phyloP scores from a whole-genome alignment of 1,284 basidiomycete genomes.

The Irpex rosettiformis region DNA sequence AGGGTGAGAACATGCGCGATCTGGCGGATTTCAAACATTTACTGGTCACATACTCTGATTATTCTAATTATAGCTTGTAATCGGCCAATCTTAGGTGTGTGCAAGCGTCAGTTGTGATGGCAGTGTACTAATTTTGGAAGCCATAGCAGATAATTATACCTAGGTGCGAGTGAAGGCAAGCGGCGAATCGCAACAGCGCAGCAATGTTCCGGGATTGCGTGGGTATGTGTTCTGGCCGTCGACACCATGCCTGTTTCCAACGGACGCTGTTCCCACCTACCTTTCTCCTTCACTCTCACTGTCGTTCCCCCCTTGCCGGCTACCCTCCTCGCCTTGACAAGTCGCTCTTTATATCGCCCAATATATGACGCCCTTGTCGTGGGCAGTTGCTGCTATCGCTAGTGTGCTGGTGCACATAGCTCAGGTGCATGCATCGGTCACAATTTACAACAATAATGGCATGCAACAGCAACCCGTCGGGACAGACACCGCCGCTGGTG shows the following conservation, averaged over 20 bases:
- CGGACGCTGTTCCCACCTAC: not conserved
- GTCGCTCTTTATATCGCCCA: not conserved
- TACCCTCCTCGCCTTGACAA: not conserved
- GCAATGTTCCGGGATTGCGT: not conserved
- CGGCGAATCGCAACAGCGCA: not conserved
- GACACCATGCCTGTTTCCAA: not conserved
- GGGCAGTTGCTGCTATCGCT: not conserved
- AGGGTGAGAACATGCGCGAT: too few species aligned
- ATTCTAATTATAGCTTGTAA: too few species aligned
- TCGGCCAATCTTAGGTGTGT: too few species aligned
- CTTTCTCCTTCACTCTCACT: not conserved
- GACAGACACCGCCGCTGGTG: not conserved
- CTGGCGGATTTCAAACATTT: too few species aligned
- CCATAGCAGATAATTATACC: too few species aligned
- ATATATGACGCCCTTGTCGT: not conserved
- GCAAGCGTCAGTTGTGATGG: not conserved
- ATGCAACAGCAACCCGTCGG: slow-evolving; percentile 2
- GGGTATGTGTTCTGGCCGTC: not conserved
- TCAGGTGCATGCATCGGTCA: slow-evolving; percentile 11
- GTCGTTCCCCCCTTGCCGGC: not conserved
- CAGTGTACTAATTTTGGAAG: not conserved
- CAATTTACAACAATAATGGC: slow-evolving; percentile 13
- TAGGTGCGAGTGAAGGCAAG: not conserved
- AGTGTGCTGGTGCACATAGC: not conserved
- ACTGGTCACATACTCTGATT: too few species aligned